A percentile compares a stretch with the other conserved stretches of the same genome.
These are phyloP conservation scores for Nitzschia sp. DNA, from an alignment of 108 stramenopile species.

Conservation along the genomic window DNA sequence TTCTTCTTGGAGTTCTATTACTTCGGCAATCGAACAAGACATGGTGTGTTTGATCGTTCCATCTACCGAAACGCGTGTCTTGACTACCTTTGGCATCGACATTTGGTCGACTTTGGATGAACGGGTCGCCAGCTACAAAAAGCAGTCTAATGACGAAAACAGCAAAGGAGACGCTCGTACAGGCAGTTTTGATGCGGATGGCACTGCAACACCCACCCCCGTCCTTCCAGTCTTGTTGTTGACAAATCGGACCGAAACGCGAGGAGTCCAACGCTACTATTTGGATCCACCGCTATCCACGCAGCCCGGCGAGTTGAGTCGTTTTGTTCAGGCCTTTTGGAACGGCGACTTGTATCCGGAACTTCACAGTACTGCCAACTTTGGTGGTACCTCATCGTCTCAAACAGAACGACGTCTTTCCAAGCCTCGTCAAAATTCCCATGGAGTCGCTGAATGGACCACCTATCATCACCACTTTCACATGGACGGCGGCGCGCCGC, in stretches of 20 bases:
- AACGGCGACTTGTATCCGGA: not conserved
- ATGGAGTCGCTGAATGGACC: slow-evolving; percentile 14
- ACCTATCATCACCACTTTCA: not conserved
- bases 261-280: slow-evolving; percentile 42
- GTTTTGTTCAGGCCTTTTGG: not conserved
- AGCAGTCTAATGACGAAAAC: not conserved
- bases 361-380: not conserved
- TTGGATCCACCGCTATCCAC: slow-evolving; percentile 18
- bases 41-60: slow-evolving; percentile 73
- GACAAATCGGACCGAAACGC: slow-evolving; percentile 46
- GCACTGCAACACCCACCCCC: slow-evolving; percentile 6
- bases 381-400: not conserved
- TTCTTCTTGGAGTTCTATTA: not conserved
- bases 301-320: not conserved
- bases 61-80: slow-evolving; percentile 54
- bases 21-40: slow-evolving; percentile 15
- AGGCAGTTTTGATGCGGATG: not conserved
- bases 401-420: not conserved
- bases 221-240: slow-evolving; percentile 55
- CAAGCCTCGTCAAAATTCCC: not conserved
- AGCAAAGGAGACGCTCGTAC: not conserved
- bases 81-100: slow-evolving; percentile 76
- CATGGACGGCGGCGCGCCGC: not conserved
- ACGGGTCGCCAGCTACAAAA: not conserved
- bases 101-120: slow-evolving; percentile 67